A percentile compares a stretch with the other conserved stretches of the same genome.
These are phyloP conservation scores for Suillus subluteus DNA, from an alignment of 768 basidiomycete species.

Conservation along the genomic window DNA sequence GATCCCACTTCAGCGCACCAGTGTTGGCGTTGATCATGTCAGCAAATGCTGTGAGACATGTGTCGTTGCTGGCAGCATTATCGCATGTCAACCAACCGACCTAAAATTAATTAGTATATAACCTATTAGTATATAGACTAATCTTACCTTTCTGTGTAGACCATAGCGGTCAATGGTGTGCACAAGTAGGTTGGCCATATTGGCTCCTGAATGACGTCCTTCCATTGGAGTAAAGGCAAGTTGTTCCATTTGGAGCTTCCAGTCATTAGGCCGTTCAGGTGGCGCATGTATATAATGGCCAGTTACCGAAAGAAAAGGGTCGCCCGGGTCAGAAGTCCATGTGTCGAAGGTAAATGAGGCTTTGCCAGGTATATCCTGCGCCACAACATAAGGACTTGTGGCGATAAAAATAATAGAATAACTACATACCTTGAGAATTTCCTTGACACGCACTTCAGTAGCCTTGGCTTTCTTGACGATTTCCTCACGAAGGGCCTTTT, in stretches of 20 bases:
- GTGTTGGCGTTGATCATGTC: too few species aligned
- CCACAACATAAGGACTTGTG: too few species aligned
- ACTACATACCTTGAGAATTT: neutral
- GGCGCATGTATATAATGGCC: constrained; percentile 19
- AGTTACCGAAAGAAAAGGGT: constrained; percentile 23
- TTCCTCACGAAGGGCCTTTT: neutral
- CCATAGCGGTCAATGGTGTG: constrained; percentile 22
- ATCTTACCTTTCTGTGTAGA: neutral
- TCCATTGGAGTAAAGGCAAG: constrained; percentile 14
- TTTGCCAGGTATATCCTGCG: neutral
- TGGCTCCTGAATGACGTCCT: constrained; percentile 19
- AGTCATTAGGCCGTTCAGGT: constrained; percentile 6
- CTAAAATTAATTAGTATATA: neutral
- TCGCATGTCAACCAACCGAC: neutral
- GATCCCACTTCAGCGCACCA: too few species aligned
- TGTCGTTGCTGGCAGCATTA: neutral
- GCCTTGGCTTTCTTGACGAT: neutral
- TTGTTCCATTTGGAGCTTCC: constrained; percentile 12
- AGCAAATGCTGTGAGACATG: neutral
- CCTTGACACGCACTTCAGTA: neutral
- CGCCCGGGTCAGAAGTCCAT: constrained; percentile 20
- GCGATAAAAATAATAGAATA: too few species aligned
- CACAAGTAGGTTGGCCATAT: constrained; percentile 20
- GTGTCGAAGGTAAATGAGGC: constrained; percentile 20
- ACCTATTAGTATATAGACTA: too few species aligned